Conservation (phyloP, 495 filamentous ascomycete species). For the Neurospora sp. region DNA sequence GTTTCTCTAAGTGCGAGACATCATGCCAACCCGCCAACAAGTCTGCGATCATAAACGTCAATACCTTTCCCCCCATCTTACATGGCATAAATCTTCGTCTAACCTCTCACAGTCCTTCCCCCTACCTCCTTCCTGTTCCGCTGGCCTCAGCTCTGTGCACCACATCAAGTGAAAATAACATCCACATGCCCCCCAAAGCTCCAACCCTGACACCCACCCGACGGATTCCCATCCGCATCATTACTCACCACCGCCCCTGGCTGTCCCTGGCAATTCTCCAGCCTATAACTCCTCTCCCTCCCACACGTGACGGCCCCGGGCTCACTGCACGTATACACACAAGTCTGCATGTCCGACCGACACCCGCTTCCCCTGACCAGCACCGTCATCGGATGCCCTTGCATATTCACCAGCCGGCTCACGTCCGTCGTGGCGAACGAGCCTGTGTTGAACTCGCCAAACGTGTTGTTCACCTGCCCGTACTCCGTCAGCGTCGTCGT, state of each 20-base stretch:
- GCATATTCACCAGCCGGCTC: constrained; percentile 30
- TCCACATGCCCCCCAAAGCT: constrained; percentile 15
- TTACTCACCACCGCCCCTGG: constrained; percentile 6
- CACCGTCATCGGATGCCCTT: constrained; percentile 22
- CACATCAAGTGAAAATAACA: constrained; percentile 6
- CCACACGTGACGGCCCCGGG: constrained; percentile 11
- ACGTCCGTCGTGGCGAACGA: constrained; percentile 25
- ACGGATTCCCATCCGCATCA: constrained; percentile 15
- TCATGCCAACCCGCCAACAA: background rate
- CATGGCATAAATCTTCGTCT: background rate
- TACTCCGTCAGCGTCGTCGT: constrained; percentile 16
- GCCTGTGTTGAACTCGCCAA: constrained; percentile 27
- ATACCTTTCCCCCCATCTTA: background rate
- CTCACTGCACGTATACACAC: constrained; percentile 12
- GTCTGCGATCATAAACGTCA: background rate
- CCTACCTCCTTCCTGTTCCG: background rate
- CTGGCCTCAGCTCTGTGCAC: background rate
- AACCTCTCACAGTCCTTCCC: background rate
- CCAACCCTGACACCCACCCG: constrained; percentile 22
- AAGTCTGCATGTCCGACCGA: constrained; percentile 12
- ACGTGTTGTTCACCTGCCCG: constrained; percentile 29
- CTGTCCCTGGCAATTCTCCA: constrained; percentile 13
- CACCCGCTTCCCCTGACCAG: constrained; percentile 5
- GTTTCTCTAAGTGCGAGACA: background rate
- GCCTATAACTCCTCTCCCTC: constrained; percentile 9